Percentiles rank a stretch among this genome's conserved stretches.
These are phyloP conservation scores for Tetrapisispora taiwanensis DNA, from an alignment of 805 yeast genomes.

Conservation along the genomic window DNA sequence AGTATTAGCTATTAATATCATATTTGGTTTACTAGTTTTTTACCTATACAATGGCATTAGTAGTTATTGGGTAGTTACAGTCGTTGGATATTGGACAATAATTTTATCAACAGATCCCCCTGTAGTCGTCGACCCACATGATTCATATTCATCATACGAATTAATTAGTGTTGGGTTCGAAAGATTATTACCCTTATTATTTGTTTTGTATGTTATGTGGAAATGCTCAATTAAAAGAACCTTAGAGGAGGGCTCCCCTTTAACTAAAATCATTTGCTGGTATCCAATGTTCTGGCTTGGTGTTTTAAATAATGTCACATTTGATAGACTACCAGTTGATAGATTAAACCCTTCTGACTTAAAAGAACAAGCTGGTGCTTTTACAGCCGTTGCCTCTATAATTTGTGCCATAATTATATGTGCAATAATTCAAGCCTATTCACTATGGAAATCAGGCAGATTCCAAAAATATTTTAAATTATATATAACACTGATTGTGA, in stretches of 20 bases:
- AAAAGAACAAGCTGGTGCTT: conserved; percentile 66
- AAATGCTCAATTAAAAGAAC: conserved; percentile 43
- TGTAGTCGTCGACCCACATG: conserved; percentile 40
- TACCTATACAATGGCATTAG: conserved; percentile 36
- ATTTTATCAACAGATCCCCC: conserved; percentile 76
- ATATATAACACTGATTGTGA: conserved; percentile 39
- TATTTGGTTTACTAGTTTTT: conserved; percentile 54
- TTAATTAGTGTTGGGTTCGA: conserved; percentile 63
- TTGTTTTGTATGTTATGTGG: conserved; percentile 67
- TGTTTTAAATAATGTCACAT: conserved; percentile 72
- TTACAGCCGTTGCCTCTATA: conserved; percentile 49
- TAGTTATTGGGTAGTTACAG: conserved; percentile 51
- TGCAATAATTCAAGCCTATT: conserved; percentile 62
- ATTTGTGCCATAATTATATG: conserved; percentile 39
- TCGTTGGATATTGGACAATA: conserved; percentile 79
- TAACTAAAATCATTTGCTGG: conserved; percentile 42
- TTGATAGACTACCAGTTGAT: conserved; percentile 83
- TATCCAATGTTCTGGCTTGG: conserved; percentile 80
- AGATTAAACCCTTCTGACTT: conserved; percentile 66
- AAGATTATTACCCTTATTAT: conserved; percentile 64
- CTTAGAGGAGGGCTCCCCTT: conserved; percentile 33
- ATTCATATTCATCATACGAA: conserved; percentile 42
- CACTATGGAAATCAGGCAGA: conserved; percentile 69
- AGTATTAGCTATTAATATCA: conserved; percentile 47
- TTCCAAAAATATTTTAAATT: conserved; percentile 48